Conservation (phyloP, 208 protist genomes). For the Trypanosoma scelopori region DNA sequence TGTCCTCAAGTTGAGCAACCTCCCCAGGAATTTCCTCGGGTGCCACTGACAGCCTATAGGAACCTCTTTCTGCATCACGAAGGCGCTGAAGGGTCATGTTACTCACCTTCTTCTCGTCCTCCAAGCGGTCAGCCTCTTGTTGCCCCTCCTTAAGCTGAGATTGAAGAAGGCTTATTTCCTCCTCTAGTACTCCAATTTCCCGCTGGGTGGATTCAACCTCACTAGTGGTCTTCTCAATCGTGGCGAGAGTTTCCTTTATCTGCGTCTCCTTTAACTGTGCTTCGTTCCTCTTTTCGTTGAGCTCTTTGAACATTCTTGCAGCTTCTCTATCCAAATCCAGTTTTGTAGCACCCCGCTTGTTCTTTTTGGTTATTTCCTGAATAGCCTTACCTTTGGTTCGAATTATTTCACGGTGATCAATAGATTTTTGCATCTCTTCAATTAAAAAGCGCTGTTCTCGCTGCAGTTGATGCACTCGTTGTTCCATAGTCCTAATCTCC, state of each 20-base stretch:
- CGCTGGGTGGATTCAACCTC: conserved; percentile 74
- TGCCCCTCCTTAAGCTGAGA: conserved; percentile 47
- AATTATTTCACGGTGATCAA: conserved; percentile 92
- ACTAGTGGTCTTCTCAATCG: conserved; percentile 73
- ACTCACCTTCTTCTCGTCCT: conserved; percentile 80
- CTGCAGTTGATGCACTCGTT: conserved; percentile 89
- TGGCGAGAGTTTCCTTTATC: conserved; percentile 81
- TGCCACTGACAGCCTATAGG: conserved; percentile 76
- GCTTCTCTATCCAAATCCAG: conserved; percentile 87
- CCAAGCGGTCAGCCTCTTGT: conserved; percentile 63
- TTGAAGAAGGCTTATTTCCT: conserved; percentile 72
- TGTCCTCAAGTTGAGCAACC: conserved; percentile 58
- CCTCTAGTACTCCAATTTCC: conserved; percentile 70
- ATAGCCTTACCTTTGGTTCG: conserved; percentile 91
- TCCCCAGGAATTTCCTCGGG: conserved; percentile 61
- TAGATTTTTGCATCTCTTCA: conserved; percentile 94
- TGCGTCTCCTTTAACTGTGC: conserved; percentile 72
- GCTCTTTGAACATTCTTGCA: conserved; percentile 80
- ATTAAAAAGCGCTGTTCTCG: conserved; percentile 92
- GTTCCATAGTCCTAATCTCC: conserved; percentile 95
- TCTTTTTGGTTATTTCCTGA: conserved; percentile 56
- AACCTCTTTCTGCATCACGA: conserved; percentile 79
- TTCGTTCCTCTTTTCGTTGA: conserved; percentile 87
- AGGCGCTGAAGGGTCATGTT: conserved; percentile 81
- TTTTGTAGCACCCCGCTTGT: conserved; percentile 66